Base-by-base conservation (phyloP, 164 flowering plant genomes). In the Houttuynia cordata region DNA sequence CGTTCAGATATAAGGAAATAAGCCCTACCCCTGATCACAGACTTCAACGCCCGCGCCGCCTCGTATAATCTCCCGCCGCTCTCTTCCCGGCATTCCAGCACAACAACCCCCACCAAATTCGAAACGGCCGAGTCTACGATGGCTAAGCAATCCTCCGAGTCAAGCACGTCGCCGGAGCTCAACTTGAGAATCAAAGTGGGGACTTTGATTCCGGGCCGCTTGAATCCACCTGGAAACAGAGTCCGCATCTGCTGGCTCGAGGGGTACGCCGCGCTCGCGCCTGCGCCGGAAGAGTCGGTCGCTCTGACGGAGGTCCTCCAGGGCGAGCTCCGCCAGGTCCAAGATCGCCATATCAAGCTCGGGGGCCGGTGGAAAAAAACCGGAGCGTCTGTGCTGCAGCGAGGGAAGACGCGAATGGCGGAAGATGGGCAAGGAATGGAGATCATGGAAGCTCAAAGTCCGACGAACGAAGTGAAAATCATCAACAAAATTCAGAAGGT, bases 211-310 rank as follows among this genome's bases (percentile, higher is more conserved):
- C 83, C 93, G 21, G 93, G 87, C 21, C 97, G 76, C 76, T 87
- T 86, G 73, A 77, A 84, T 9, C 97, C 96, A 24, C 98, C 91
- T 0, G 98, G 96, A 68, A 77, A 88, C 53, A 86, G 63, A 0
- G 92, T 88, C 40, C 87, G 67, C 1, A 77, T 76, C 39, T 58
- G 74, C 20, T 59, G 71, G 13, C 19, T 54, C 51, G 52, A 49
- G 3, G 68, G 56, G 49, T 58, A 60, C 15, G 71, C 64, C 24
- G 63, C 61, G 50, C 61, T 61, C 24, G 63, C 61, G 50, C 61
- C 39, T 30, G 37, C 37, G 21, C 37, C 25, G 39, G 62, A 56
- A 19, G 50, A 51, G 15, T 30, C 56, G 2, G 42, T 68, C 51
- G 73, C 25, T 4, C 78, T 66, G 42, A 62, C 52, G 34, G 57